Conservation (phyloP, 306 rosid genomes). For the Casuarina equisetifolia region DNA sequence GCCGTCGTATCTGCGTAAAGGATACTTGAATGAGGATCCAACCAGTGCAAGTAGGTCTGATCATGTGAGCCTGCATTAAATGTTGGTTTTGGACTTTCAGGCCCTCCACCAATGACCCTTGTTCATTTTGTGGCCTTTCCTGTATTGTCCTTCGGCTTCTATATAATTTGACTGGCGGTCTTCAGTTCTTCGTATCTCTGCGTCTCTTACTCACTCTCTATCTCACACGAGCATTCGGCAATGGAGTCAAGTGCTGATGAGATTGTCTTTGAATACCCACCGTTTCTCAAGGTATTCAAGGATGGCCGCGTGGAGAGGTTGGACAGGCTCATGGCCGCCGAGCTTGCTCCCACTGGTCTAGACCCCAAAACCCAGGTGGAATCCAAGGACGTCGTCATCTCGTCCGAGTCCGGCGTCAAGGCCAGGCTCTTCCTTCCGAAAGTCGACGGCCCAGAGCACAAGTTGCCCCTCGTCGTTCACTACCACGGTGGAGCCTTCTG, state of each 20-base stretch:
- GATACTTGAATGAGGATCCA: too few relatives aligned
- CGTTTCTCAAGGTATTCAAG: constrained; percentile 25
- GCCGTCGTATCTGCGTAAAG: too few relatives aligned
- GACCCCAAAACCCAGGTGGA: constrained; percentile 25
- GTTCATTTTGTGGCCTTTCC: too few relatives aligned
- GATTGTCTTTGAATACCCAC: constrained; percentile 14
- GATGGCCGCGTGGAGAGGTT: constrained; percentile 22
- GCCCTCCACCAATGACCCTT: too few relatives aligned
- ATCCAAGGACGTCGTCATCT: constrained; percentile 23
- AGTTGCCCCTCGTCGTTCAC: constrained; percentile 34
- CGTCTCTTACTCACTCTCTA: neutral
- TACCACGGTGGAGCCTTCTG: constrained; percentile 41
- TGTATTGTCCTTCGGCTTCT: too few relatives aligned
- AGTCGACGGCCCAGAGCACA: constrained; percentile 2
- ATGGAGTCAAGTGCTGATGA: constrained; percentile 10
- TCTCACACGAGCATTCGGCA: neutral
- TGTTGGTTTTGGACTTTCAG: too few relatives aligned
- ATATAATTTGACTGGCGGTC: too few relatives aligned
- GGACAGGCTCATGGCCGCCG: neutral
- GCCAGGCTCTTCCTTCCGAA: constrained; percentile 27
- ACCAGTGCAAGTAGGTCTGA: too few relatives aligned
- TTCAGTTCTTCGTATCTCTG: neutral
- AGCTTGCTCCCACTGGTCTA: neutral
- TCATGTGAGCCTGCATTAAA: too few relatives aligned
- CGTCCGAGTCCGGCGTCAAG: neutral